Percentiles rank a stretch among this genome's conserved stretches.
Conservation (phyloP, 805 yeast species). For the Isabelozyma gotoi region DNA sequence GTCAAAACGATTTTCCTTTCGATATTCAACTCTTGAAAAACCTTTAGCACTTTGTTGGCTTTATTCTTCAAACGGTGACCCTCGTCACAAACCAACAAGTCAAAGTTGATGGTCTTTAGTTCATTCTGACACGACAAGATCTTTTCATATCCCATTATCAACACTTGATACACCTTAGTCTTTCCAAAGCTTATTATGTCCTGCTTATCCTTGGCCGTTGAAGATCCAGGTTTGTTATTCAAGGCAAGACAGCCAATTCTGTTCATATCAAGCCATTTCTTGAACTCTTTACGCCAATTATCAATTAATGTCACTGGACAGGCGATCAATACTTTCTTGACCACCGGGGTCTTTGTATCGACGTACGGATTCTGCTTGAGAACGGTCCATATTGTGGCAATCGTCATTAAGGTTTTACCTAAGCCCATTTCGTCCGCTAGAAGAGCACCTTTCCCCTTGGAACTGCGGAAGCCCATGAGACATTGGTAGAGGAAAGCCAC, state of each 20-base stretch:
- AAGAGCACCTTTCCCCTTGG: slow-evolving; percentile 65
- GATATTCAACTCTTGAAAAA: slow-evolving; percentile 54
- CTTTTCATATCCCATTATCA: slow-evolving; percentile 88
- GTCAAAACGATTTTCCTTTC: slow-evolving; percentile 64
- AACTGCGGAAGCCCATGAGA: slow-evolving; percentile 64
- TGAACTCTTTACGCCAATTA: slow-evolving; percentile 88
- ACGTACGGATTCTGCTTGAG: slow-evolving; percentile 59
- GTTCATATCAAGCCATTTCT: slow-evolving; percentile 78
- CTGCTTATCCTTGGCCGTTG: slow-evolving; percentile 52
- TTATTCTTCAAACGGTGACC: slow-evolving; percentile 87
- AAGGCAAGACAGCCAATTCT: slow-evolving; percentile 67
- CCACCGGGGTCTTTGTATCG: slow-evolving; percentile 28
- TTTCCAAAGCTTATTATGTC: slow-evolving; percentile 61
- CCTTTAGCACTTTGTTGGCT: slow-evolving; percentile 67
- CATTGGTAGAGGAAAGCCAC: slow-evolving; percentile 80
- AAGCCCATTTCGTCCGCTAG: slow-evolving; percentile 98
- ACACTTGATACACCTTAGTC: slow-evolving; percentile 74
- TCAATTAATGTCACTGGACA: slow-evolving; percentile 89
- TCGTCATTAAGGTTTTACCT: slow-evolving; percentile 73
- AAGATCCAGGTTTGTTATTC: slow-evolving; percentile 39
- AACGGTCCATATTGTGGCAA: slow-evolving; percentile 80
- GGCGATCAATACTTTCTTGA: slow-evolving; percentile 68
- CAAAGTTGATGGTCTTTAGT: slow-evolving; percentile 49
- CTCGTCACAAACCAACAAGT: slow-evolving; percentile 87
- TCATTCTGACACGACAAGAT: slow-evolving; percentile 55